Percentiles rank a stretch among this genome's conserved stretches.
These are phyloP conservation scores for Talaromyces sp. DNA, from an alignment of 2,329 filamentous ascomycete genomes.

Conservation along the genomic window DNA sequence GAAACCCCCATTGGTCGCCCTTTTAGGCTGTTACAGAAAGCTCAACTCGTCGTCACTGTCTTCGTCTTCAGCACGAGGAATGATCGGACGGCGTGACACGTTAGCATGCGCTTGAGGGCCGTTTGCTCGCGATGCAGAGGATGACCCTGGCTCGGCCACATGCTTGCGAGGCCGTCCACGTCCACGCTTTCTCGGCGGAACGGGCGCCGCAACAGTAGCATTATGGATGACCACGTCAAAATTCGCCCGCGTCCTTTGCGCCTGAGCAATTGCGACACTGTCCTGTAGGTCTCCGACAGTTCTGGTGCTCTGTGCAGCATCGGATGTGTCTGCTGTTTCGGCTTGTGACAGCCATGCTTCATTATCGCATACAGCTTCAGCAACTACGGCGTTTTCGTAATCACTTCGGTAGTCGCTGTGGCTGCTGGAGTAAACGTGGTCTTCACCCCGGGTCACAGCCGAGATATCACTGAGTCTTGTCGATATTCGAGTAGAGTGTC, in stretches of 20 bases:
- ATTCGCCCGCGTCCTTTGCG: neutral
- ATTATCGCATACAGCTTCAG: neutral
- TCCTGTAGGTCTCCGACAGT: neutral
- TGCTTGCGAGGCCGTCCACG: constrained; percentile 15
- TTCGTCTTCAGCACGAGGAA: constrained; percentile 28
- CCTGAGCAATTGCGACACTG: constrained; percentile 2
- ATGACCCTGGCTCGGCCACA: neutral
- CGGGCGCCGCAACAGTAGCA: neutral
- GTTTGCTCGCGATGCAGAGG: neutral
- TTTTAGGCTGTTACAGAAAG: constrained; percentile 25
- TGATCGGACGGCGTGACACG: constrained; percentile 22
- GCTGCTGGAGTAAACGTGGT: neutral
- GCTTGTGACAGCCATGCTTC: neutral
- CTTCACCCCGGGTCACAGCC: neutral
- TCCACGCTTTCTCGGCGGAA: constrained; percentile 4
- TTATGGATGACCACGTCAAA: constrained; percentile 18
- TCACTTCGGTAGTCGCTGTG: neutral
- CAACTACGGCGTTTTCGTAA: neutral
- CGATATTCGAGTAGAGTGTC: constrained; percentile 11
- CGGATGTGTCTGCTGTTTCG: constrained; percentile 7
- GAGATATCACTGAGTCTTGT: constrained; percentile 1
- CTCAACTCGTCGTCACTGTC: constrained; percentile 40
- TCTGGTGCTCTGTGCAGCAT: constrained; percentile 14
- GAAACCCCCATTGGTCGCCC: neutral
- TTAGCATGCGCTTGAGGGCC: constrained; percentile 2